Conservation (phyloP, 352 stramenopile species). For the Globisporangium mamillatum region DNA sequence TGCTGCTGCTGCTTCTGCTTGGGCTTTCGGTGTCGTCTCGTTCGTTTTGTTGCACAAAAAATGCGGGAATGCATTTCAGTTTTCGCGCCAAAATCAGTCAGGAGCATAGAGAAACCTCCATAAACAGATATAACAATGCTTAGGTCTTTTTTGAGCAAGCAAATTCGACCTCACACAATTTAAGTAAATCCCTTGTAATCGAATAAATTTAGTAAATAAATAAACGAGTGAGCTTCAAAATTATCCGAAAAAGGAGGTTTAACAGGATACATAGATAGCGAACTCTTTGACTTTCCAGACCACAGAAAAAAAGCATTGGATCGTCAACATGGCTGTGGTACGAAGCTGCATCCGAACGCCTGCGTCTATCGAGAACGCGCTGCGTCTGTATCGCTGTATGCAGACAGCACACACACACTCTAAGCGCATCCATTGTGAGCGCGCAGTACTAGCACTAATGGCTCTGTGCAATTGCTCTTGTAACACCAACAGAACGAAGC, state of each 20-base stretch:
- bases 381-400: neutral
- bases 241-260: neutral
- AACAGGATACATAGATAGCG: neutral
- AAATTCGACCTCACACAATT: neutral
- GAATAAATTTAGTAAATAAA: neutral
- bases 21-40: neutral
- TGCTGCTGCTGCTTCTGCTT: neutral
- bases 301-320: neutral
- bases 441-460: neutral
- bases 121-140: neutral
- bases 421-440: neutral
- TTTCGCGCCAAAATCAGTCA: constrained; percentile 1
- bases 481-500: constrained; percentile 8
- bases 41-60: neutral
- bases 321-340: constrained; percentile 9
- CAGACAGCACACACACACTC: too few relatives aligned
- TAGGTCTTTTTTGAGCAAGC: neutral
- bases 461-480: neutral
- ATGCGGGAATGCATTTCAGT: neutral
- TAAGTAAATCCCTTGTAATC: neutral
- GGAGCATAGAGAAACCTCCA: neutral
- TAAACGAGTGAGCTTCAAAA: neutral
- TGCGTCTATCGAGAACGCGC: neutral
- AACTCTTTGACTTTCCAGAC: neutral
- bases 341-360: neutral